A percentile compares a stretch with the other conserved stretches of the same genome.
Conservation (phyloP, 768 basidiomycete species). For the Cystofilobasidium capitatum region DNA sequence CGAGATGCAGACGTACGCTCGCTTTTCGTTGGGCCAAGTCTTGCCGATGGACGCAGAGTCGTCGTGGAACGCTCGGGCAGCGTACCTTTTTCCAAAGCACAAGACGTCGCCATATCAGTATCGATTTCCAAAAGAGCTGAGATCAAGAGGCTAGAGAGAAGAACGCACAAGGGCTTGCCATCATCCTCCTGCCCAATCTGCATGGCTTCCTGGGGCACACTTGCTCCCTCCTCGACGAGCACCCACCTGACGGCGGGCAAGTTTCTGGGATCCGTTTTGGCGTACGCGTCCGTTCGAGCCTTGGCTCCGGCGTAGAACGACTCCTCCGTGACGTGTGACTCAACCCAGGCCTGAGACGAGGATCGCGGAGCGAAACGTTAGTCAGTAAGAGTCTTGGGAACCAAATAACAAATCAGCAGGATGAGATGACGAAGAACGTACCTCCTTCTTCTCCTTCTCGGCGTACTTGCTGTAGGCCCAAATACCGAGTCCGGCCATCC, state of each 20-base stretch:
- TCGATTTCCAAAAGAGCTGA: too few species aligned
- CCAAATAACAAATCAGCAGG: too few species aligned
- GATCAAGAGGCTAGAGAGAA: too few species aligned
- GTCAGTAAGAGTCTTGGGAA: too few species aligned
- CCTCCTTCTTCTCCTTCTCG: slow-evolving; percentile 1
- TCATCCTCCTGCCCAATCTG: not conserved
- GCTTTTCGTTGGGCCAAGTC: not conserved
- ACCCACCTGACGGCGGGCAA: not conserved
- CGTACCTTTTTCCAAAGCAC: not conserved
- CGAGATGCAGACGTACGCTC: not conserved
- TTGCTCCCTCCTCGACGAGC: not conserved
- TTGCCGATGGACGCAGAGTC: not conserved
- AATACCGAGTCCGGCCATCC: not conserved
- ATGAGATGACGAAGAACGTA: not conserved
- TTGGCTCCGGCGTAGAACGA: not conserved
- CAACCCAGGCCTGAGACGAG: not conserved
- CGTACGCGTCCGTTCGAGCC: not conserved
- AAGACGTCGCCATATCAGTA: too few species aligned
- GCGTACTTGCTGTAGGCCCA: slow-evolving; percentile 4
- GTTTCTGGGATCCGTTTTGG: too few species aligned
- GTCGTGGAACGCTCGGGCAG: slow-evolving; percentile 1
- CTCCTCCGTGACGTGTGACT: not conserved
- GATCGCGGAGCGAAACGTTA: too few species aligned
- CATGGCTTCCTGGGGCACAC: not conserved
- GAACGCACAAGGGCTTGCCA: not conserved